phyloP scores from a whole-genome alignment of 306 rosid species.

The Cucurbita ficifolia region DNA sequence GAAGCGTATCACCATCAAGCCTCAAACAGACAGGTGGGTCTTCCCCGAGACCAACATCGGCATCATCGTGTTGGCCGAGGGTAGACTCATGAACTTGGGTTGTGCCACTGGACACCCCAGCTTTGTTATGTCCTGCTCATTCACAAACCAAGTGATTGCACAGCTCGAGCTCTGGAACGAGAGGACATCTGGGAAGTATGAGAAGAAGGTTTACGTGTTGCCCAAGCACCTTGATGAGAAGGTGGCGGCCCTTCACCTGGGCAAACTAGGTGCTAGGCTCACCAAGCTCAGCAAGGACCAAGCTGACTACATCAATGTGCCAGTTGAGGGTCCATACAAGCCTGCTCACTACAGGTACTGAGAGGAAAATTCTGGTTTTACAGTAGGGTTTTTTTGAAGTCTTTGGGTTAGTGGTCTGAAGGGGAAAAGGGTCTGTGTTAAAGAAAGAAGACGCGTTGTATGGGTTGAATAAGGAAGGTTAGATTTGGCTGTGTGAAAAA shows the following conservation, averaged over 20 bases:
- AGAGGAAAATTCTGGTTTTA: neutral
- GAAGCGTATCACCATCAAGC: conserved; percentile 83
- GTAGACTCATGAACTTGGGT: conserved; percentile 95
- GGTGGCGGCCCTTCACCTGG: conserved; percentile 89
- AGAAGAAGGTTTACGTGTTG: conserved; percentile 85
- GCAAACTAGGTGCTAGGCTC: conserved; percentile 86
- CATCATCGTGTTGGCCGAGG: conserved; percentile 83
- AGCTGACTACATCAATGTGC: conserved; percentile 82
- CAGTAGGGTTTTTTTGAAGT: neutral
- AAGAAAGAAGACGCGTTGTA: neutral
- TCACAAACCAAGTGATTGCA: conserved; percentile 95
- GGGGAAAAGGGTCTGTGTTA: neutral
- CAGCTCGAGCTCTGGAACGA: conserved; percentile 96
- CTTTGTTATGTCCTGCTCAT: conserved; percentile 97
- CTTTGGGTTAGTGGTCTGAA: neutral
- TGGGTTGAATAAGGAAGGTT: neutral
- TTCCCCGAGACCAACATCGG: conserved; percentile 65
- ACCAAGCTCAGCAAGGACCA: conserved; percentile 75
- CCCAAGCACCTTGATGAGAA: conserved; percentile 97
- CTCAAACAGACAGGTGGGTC: conserved; percentile 95
- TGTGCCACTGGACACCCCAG: conserved; percentile 99
- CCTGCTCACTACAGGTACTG: conserved; percentile 84
- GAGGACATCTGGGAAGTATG: conserved; percentile 55
- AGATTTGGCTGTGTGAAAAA: neutral
- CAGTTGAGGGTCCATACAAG: conserved; percentile 92